Evolutionary conservation across 176 grass and related monocot species (phyloP), one percentile per base, ranked within the genome.

Genomic region (Stipa capillata): DNA sequence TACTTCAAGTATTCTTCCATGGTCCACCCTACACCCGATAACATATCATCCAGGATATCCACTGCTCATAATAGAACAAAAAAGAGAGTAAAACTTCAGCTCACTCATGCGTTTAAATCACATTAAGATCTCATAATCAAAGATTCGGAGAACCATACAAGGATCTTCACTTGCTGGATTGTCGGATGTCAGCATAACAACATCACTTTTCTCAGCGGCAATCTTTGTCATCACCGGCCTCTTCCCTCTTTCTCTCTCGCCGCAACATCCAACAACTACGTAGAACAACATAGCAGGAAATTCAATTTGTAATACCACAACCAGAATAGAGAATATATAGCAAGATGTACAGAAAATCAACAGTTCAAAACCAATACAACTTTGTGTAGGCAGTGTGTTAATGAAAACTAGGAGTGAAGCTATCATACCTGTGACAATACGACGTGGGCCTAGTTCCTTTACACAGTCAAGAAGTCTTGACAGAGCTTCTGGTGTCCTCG

Each of bases 21-120:
- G 56, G 87, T 98, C 95, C 89, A 98, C 43, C 95, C 95, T 23
- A 98, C 77, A 4, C 95, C 95, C 39, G 60, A 90, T 77, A 98
- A 86, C 95, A 98, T 98, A 82, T 98, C 95, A 84, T 98, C 95
- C 52, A 98, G 83, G 82, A 98, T 98, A 80, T 98, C 92, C 90
- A 94, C 92, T 98, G 83, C 55, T 60, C 49, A 88, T 54, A 71
- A 65, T 36, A 73, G 37, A 85, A 74, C 32, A 85, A 36, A 14
- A 82, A 60, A 78, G 73, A 66, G 27, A 65, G 31, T 32, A 49
- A 84, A 76, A 64, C 6, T 58, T 77, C 57, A 82, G 71, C 2
- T 25, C 8, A 28, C 2, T 37, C 21, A 49, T 77, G 39, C 37
- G n/a, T 78, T 58, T 13, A 62, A 6, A 33, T 73, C 3, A 82